These are phyloP conservation scores for Bacterosira constricta DNA, from an alignment of 108 stramenopile species.

Conservation along the genomic window DNA sequence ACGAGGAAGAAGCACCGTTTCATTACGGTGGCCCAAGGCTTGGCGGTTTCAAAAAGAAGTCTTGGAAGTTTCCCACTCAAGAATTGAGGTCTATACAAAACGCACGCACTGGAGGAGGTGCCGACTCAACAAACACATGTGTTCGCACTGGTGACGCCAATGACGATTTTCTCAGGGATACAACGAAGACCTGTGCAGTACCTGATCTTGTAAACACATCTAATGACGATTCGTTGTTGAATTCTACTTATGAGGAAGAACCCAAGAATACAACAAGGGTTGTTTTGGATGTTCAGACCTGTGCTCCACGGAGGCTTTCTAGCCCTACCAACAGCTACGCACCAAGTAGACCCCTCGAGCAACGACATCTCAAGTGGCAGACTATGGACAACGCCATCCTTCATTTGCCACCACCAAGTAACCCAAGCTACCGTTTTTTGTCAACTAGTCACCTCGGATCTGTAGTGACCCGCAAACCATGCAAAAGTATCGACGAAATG, in stretches of 20 bases:
- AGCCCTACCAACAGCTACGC: background rate
- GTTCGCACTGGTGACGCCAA: background rate
- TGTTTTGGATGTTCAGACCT: background rate
- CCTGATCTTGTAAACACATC: no score
- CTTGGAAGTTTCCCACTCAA: no score
- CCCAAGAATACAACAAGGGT: background rate
- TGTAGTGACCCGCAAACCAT: background rate
- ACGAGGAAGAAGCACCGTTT: no score
- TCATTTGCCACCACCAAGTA: background rate
- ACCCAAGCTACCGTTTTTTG: background rate
- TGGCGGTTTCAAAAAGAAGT: no score
- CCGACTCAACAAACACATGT: no score
- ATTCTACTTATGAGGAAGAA: background rate
- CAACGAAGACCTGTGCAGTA: no score
- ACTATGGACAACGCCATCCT: background rate
- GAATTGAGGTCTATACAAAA: no score
- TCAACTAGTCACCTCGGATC: conserved; percentile 20
- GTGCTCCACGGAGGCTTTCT: background rate
- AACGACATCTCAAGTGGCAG: conserved; percentile 12
- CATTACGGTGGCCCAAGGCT: no score
- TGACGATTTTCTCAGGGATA: background rate
- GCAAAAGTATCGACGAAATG: background rate
- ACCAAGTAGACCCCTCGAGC: background rate
- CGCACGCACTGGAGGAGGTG: no score
- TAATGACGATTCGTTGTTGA: no score